Evolutionary conservation across 2,329 filamentous ascomycete genomes (phyloP).

Genomic region (Tolypocladium ophioglossoides): DNA sequence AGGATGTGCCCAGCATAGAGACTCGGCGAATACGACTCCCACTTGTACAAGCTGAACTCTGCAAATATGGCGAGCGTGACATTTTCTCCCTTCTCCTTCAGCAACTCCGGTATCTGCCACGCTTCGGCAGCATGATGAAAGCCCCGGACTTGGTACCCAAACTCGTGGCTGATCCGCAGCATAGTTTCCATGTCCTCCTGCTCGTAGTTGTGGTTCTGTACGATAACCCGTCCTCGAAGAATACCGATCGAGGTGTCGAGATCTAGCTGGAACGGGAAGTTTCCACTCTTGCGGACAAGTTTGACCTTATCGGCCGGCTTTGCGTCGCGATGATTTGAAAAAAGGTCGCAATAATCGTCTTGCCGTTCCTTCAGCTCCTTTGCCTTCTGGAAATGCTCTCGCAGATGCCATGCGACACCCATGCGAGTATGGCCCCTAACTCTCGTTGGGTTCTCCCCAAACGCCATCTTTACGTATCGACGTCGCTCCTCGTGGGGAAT

Average conservation of each 20-base stretch:
- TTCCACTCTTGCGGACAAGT: neutral
- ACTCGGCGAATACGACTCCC: constrained; percentile 29
- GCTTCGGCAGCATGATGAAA: neutral
- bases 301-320: neutral
- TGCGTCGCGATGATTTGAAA: constrained; percentile 6
- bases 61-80: constrained; percentile 32
- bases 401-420: neutral
- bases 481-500: neutral
- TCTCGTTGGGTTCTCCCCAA: neutral
- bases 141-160: constrained; percentile 24
- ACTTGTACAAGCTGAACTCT: constrained; percentile 29
- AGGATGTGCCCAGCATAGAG: constrained; percentile 29
- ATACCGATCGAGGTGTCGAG: constrained; percentile 29
- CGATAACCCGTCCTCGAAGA: constrained; percentile 27
- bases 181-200: constrained; percentile 32
- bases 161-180: constrained; percentile 29
- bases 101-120: neutral
- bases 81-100: constrained; percentile 21
- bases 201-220: constrained; percentile 35
- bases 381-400: neutral
- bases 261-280: constrained; percentile 19
- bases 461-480: neutral
- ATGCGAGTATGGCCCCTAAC: neutral
- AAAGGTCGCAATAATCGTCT: constrained; percentile 10
- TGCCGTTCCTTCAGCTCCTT: constrained; percentile 4